A percentile compares a stretch with the other conserved stretches of the same genome.
These are phyloP conservation scores for Sporothrix phasma DNA, from an alignment of 2,329 filamentous ascomycete species.

Conservation along the genomic window DNA sequence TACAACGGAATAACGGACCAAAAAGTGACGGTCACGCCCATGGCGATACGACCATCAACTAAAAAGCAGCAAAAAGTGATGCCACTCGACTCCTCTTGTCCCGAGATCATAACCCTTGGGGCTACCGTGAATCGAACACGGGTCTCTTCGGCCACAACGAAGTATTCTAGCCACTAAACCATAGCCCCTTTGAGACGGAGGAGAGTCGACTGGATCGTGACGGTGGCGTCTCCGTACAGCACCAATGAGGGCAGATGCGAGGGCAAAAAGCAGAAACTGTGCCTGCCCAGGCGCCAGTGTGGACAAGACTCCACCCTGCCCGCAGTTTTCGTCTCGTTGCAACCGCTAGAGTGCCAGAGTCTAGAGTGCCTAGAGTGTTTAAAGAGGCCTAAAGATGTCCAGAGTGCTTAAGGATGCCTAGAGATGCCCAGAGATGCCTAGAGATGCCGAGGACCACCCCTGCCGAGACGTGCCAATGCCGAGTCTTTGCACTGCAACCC, in stretches of 20 bases:
- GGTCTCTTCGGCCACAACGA: conserved; percentile 21
- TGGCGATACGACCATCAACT: background rate
- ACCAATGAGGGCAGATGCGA: background rate
- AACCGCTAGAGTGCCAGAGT: no score
- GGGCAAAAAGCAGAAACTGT: background rate
- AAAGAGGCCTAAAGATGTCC: no score
- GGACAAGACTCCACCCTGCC: background rate
- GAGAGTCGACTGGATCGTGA: background rate
- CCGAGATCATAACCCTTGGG: conserved; percentile 1
- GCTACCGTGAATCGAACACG: conserved; percentile 21
- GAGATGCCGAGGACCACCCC: no score
- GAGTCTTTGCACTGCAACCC: background rate
- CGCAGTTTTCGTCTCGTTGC: no score
- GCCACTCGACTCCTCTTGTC: background rate
- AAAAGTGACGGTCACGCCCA: no score
- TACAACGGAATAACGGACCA: no score
- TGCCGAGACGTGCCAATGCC: background rate
- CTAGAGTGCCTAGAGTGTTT: no score
- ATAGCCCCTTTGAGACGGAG: conserved; percentile 9
- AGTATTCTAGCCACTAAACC: conserved; percentile 20
- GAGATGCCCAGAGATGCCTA: no score
- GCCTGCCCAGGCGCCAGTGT: background rate
- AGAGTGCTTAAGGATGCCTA: no score
- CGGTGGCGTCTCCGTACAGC: background rate
- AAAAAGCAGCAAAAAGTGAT: background rate